Evolutionary conservation across 306 rosid species (phyloP).

Genomic region (Vigna angularis): DNA sequence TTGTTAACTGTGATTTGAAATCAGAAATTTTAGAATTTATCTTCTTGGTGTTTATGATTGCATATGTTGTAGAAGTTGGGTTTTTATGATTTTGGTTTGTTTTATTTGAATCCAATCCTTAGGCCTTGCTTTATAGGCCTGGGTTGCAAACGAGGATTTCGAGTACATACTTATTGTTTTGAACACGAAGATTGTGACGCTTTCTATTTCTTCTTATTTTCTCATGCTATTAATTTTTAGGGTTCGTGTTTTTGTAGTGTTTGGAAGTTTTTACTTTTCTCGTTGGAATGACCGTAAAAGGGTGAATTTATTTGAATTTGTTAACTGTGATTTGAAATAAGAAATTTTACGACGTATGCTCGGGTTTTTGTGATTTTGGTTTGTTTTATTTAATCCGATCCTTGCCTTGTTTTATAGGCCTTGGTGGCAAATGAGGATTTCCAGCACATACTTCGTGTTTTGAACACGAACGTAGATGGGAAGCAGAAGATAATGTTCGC

Average conservation of each 20-base stretch:
- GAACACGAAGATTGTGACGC: constrained; percentile 40
- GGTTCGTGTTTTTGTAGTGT: background rate
- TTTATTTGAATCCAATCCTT: background rate
- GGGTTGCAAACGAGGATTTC: constrained; percentile 57
- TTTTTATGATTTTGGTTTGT: background rate
- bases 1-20: constrained; percentile 4
- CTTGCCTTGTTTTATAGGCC: constrained; percentile 35
- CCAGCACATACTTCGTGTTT: constrained; percentile 59
- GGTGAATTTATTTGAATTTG: background rate
- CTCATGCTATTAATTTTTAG: background rate
- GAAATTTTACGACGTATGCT: background rate
- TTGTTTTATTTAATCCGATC: background rate
- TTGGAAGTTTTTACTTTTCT: background rate
- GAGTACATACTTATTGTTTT: constrained; percentile 57
- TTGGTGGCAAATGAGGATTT: constrained; percentile 58
- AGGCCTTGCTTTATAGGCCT: constrained; percentile 31
- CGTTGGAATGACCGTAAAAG: constrained; percentile 9
- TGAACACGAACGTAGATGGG: constrained; percentile 60
- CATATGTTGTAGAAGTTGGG: background rate
- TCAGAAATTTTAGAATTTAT: background rate
- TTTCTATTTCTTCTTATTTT: background rate
- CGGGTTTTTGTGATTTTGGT: background rate
- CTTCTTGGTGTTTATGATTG: background rate
- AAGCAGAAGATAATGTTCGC: constrained; percentile 59
- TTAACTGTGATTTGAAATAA: constrained; percentile 7